Conservation (phyloP, 441 rosid species). For the Dalechampia spathulata region DNA sequence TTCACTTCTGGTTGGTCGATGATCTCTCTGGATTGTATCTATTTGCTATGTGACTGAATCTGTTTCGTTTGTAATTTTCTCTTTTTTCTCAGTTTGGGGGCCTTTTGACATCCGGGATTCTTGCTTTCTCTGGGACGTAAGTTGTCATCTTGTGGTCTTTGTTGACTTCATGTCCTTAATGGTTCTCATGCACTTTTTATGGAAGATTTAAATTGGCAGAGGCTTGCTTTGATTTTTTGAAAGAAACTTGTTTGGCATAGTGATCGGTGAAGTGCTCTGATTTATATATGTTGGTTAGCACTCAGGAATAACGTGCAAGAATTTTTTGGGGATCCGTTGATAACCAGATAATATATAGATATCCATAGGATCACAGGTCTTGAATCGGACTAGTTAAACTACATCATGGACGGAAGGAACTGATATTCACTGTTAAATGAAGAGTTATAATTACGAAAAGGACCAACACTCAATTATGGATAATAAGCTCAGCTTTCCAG, state of each 20-base stretch:
- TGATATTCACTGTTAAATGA: too few species aligned
- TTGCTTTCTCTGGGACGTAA: conserved; percentile 86
- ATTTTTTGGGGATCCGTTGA: too few species aligned
- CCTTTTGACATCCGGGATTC: conserved; percentile 73
- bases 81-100: conserved; percentile 74
- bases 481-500: too few species aligned
- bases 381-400: too few species aligned
- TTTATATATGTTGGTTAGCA: neutral
- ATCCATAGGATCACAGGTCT: too few species aligned
- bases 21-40: too few species aligned
- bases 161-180: neutral
- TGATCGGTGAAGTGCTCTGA: neutral
- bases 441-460: too few species aligned
- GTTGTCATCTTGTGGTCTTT: conserved; percentile 25
- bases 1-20: too few species aligned
- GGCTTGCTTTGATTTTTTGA: neutral
- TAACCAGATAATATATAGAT: neutral
- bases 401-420: too few species aligned
- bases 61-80: neutral
- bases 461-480: too few species aligned
- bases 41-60: too few species aligned
- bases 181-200: neutral
- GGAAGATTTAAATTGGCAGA: neutral
- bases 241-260: neutral
- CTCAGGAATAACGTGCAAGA: too few species aligned